Evolutionary conservation across 257 asterid genomes (phyloP), one percentile per base, ranked within the genome.

Genomic region (Leonotis leonurus): DNA sequence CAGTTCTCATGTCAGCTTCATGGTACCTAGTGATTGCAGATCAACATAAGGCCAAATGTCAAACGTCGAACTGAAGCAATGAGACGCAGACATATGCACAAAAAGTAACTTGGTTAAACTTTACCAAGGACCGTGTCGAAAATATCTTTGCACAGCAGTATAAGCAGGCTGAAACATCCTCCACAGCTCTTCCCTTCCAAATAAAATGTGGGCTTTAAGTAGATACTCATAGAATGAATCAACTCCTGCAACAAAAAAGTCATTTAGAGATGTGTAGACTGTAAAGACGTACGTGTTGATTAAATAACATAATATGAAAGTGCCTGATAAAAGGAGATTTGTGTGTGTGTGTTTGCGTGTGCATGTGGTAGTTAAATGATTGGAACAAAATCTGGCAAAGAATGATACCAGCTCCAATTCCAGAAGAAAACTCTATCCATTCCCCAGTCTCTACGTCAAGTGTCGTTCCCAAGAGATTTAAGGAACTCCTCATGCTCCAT

Each of bases 1-100:
- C 99, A 30, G 95, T 92, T 72, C 96, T 85, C 99, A 92, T 92
- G 71, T 92, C 99, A 55, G 99, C 95, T 75, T 92, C 99, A 73
- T 92, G 99, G 80, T 92, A 92, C 99, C 98, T 92, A 64, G 65
- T 24, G 37, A 53, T 53, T 56, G 53, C 58, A 56, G 20, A 67
- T 17, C n/a, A 67, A 53, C 37, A 46, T 27, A 70, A 53, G 52
- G 33, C 43, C 16, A 7, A n/a, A 48, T 51, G 40, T 50, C 54
- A 64, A 72, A 37, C 50, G 53, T 62, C 37, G 51, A 75, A 60
- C 49, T 21, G 44, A 71, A 44, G 46, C 22, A 59, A 63, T 48
- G 20, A 7, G 45, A 72, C 40, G 56, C 37, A 58, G 56, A 57
- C 10, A 41, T 24, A 26, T 37, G 27, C 32, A 13, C 12, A 8